These are phyloP conservation scores for Starmerella kuoi DNA, from an alignment of 805 yeast genomes.

Conservation along the genomic window DNA sequence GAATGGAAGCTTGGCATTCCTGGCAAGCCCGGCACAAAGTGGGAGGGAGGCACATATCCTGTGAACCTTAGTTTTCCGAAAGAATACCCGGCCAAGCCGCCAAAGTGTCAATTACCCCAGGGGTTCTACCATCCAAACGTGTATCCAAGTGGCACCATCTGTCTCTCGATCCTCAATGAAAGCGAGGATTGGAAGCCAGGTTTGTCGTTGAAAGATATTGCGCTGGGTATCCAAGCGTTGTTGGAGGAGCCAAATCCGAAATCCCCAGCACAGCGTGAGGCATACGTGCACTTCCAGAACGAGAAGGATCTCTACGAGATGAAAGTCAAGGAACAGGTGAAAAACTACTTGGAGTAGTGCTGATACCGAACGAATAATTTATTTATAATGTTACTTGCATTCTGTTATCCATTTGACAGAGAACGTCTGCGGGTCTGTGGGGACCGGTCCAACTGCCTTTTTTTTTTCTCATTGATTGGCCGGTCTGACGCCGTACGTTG, in stretches of 20 bases:
- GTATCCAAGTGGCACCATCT: conserved; percentile 93
- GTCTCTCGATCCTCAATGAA: conserved; percentile 85
- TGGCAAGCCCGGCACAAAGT: conserved; percentile 72
- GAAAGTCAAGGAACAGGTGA: conserved; percentile 71
- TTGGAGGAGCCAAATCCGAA: conserved; percentile 82
- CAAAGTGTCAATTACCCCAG: conserved; percentile 78
- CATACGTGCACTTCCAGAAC: conserved; percentile 52
- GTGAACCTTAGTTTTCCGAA: conserved; percentile 66
- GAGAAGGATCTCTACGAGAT: conserved; percentile 58
- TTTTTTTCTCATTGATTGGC: too few relatives aligned
- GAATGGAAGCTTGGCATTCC: conserved; percentile 94
- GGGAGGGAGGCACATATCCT: conserved; percentile 89
- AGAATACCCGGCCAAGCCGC: conserved; percentile 95
- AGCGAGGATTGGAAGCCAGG: conserved; percentile 98
- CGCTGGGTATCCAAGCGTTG: conserved; percentile 83
- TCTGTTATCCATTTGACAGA: too few relatives aligned
- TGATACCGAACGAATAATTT: too few relatives aligned
- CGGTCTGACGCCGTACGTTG: too few relatives aligned
- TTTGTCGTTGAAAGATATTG: conserved; percentile 76
- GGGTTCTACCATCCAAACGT: conserved; percentile 95
- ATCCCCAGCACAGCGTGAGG: conserved; percentile 96
- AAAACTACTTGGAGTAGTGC: conserved; percentile 39
- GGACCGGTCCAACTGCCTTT: too few relatives aligned
- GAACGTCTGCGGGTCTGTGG: too few relatives aligned
- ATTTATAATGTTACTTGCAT: not conserved